Percentiles rank a stretch among this genome's conserved stretches.
phyloP scores from a whole-genome alignment of 2,329 filamentous ascomycete species.

The Knoxdaviesia proteae region DNA sequence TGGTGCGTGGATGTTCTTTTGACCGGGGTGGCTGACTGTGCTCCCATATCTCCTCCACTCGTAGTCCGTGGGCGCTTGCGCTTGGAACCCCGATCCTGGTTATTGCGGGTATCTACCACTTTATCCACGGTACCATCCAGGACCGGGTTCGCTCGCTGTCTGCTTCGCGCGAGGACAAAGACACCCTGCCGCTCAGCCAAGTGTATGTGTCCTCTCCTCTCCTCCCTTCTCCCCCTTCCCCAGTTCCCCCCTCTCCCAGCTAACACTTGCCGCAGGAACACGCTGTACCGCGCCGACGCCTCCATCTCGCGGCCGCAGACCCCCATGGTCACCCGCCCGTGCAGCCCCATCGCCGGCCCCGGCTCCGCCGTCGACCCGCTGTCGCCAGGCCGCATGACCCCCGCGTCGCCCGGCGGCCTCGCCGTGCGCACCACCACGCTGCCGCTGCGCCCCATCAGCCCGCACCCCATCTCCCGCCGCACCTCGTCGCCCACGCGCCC shows the following conservation, averaged over 20 bases:
- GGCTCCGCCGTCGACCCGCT: no score
- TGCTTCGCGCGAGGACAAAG: slow-evolving; percentile 8
- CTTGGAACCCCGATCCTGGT: slow-evolving; percentile 39
- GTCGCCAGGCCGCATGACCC: no score
- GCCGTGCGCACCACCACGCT: no score
- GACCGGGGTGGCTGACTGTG: neutral
- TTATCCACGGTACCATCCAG: slow-evolving; percentile 20
- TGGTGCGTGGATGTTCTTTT: slow-evolving; percentile 3
- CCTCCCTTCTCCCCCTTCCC: slow-evolving; percentile 1
- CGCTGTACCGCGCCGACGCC: slow-evolving; percentile 9
- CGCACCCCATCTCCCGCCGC: no score
- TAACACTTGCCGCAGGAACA: slow-evolving; percentile 13
- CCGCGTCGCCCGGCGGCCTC: no score
- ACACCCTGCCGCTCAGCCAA: slow-evolving; percentile 19
- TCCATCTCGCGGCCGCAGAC: slow-evolving; percentile 4
- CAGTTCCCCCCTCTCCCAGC: neutral
- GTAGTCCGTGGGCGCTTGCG: slow-evolving; percentile 33
- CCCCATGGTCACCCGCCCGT: neutral
- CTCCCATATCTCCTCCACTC: slow-evolving; percentile 1
- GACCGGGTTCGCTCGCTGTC: slow-evolving; percentile 15
- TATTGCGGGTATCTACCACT: slow-evolving; percentile 30
- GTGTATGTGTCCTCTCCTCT: slow-evolving; percentile 14
- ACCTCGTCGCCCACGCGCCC: no score
- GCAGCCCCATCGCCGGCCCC: no score
- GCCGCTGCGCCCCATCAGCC: no score